Conservation (phyloP, 2,329 filamentous ascomycete genomes). For the Uncinocarpus reesii region DNA sequence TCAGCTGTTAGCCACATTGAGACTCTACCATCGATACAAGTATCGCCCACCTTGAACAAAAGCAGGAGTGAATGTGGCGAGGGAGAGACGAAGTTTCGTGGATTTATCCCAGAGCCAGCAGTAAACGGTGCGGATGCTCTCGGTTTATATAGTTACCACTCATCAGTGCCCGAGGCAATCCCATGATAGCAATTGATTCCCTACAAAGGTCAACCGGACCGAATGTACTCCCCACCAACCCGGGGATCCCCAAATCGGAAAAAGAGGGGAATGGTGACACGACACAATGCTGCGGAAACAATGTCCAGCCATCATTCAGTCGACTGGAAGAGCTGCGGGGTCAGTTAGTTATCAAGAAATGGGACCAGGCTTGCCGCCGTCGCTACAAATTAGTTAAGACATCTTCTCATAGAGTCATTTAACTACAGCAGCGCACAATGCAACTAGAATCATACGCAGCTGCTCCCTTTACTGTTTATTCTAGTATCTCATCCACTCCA, state of each 20-base stretch:
- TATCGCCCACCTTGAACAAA: no score
- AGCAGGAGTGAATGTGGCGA: no score
- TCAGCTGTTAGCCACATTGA: background rate
- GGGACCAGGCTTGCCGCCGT: background rate
- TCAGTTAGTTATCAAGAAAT: background rate
- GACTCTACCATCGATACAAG: background rate
- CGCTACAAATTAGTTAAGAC: no score
- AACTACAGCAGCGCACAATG: no score
- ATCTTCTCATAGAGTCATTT: no score
- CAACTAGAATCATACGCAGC: no score
- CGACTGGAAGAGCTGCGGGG: background rate
- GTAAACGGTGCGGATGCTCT: background rate
- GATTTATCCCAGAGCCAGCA: no score
- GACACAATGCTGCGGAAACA: background rate
- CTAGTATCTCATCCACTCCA: no score
- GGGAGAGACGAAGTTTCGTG: no score
- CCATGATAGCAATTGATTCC: constrained; percentile 1
- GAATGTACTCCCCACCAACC: background rate
- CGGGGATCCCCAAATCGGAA: background rate
- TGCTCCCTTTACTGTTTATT: no score
- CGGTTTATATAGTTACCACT: background rate
- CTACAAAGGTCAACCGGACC: constrained; percentile 1
- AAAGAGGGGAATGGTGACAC: background rate
- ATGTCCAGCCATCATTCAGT: background rate
- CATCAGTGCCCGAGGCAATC: no score